Percentiles rank a stretch among this genome's conserved stretches.
These are phyloP conservation scores for Russula lepida DNA, from an alignment of 768 basidiomycete genomes.

Conservation along the genomic window DNA sequence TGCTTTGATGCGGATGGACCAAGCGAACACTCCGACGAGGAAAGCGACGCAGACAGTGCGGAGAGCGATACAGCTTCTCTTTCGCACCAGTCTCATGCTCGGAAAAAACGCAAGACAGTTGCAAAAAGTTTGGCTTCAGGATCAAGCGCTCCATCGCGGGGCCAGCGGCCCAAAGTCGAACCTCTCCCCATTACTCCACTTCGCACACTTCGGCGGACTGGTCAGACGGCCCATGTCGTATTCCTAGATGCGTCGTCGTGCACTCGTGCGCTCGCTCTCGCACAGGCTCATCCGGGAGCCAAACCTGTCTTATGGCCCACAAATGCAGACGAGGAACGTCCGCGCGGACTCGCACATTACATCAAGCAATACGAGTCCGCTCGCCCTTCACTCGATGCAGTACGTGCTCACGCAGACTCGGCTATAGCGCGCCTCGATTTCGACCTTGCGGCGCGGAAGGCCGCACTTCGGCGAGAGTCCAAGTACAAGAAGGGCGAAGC, in stretches of 20 bases:
- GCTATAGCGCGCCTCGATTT: constrained; percentile 73
- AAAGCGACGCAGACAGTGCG: constrained; percentile 31
- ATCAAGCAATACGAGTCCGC: constrained; percentile 48
- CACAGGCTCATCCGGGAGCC: constrained; percentile 29
- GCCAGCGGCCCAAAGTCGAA: constrained; percentile 41
- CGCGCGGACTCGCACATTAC: constrained; percentile 70
- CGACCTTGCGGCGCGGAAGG: constrained; percentile 48
- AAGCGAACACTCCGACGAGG: constrained; percentile 31
- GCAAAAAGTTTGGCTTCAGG: background rate
- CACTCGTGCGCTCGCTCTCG: constrained; percentile 48
- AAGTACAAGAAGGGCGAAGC: constrained; percentile 78
- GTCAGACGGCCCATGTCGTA: constrained; percentile 59
- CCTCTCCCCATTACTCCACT: constrained; percentile 49
- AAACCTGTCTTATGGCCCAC: constrained; percentile 60
- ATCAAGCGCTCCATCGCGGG: constrained; percentile 20
- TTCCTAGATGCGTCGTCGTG: constrained; percentile 69
- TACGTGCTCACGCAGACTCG: constrained; percentile 75
- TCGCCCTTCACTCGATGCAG: constrained; percentile 67
- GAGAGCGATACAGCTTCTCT: constrained; percentile 21
- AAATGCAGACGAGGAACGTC: constrained; percentile 39
- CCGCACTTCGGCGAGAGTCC: constrained; percentile 36
- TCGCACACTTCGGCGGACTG: constrained; percentile 54
- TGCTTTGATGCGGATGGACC: constrained; percentile 47
- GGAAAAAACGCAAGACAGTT: constrained; percentile 28
- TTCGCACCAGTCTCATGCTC: constrained; percentile 21